These are phyloP conservation scores for Pulveroboletus sp. DNA, from an alignment of 768 basidiomycete species.

Conservation along the genomic window DNA sequence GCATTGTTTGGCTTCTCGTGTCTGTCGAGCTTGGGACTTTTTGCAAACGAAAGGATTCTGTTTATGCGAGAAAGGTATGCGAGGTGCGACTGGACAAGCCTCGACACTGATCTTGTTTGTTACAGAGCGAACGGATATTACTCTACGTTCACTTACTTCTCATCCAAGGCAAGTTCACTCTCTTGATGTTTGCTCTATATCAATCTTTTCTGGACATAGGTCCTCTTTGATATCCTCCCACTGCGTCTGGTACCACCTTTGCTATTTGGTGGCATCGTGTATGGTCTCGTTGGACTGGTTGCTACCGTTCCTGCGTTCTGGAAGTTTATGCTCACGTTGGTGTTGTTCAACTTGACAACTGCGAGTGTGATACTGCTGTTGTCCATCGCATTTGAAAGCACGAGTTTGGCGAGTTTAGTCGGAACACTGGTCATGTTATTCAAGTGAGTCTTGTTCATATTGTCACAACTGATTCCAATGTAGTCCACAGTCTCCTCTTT, in stretches of 20 bases:
- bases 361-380: conserved; percentile 88
- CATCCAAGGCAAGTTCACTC: conserved; percentile 64
- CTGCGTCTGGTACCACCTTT: conserved; percentile 92
- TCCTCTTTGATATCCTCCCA: conserved; percentile 95
- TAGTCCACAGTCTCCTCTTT: conserved; percentile 70
- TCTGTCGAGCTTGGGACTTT: conserved; percentile 86
- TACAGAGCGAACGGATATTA: conserved; percentile 94
- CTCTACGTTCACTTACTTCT: conserved; percentile 93
- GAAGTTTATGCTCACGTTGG: conserved; percentile 96
- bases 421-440: conserved; percentile 96
- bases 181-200: background rate
- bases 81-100: background rate
- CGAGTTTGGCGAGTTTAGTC: conserved; percentile 86
- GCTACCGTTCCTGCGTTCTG: conserved; percentile 87
- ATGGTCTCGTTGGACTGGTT: conserved; percentile 91
- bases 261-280: conserved; percentile 93
- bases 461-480: conserved; percentile 7
- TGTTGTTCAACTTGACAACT: conserved; percentile 95
- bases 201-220: conserved; percentile 35
- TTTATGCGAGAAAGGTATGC: conserved; percentile 96
- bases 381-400: conserved; percentile 83
- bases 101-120: background rate
- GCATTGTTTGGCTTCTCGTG: conserved; percentile 96
- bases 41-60: conserved; percentile 90
- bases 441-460: conserved; percentile 61